These are phyloP conservation scores for Sugiyamaella paludigena DNA, from an alignment of 1,139 yeast species.

Conservation along the genomic window DNA sequence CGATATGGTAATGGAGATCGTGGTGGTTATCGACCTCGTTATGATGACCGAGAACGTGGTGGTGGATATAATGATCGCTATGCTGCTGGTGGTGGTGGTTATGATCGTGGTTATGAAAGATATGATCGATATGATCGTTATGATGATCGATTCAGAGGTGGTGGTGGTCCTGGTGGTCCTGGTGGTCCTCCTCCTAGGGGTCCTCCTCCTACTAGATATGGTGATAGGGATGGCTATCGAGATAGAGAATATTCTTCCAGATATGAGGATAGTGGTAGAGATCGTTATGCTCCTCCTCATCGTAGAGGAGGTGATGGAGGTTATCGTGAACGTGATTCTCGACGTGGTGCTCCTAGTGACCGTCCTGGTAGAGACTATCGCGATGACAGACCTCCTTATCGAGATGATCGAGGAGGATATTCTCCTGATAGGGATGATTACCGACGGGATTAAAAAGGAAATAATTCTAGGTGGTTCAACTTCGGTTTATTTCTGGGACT, in stretches of 20 bases:
- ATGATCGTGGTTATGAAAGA: conserved; percentile 8
- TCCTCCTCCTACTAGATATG: conserved; percentile 30
- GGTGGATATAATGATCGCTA: conserved; percentile 21
- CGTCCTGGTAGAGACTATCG: conserved; percentile 21
- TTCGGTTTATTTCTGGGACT: too few species aligned
- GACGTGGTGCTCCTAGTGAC: conserved; percentile 17
- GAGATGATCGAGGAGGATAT: conserved; percentile 21
- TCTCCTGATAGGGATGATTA: conserved; percentile 27
- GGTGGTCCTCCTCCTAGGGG: conserved; percentile 14
- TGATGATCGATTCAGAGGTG: conserved; percentile 30
- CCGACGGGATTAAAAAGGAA: conserved; percentile 13
- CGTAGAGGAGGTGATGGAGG: conserved; percentile 20
- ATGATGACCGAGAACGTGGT: conserved; percentile 19
- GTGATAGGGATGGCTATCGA: conserved; percentile 29
- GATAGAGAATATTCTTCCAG: conserved; percentile 27
- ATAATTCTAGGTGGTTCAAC: too few species aligned
- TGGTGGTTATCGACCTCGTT: conserved; percentile 26
- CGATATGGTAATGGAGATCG: conserved; percentile 20
- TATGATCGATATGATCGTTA: conserved; percentile 20
- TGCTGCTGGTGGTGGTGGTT: conserved; percentile 23
- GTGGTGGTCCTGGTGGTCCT: conserved; percentile 18
- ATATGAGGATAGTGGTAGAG: conserved; percentile 28
- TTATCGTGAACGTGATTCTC: conserved; percentile 20
- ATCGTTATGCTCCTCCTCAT: conserved; percentile 24
- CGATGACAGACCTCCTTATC: conserved; percentile 22